A percentile compares a stretch with the other conserved stretches of the same genome.
These are phyloP conservation scores for Leccinum incarnatum DNA, from an alignment of 768 basidiomycete species.

Conservation along the genomic window DNA sequence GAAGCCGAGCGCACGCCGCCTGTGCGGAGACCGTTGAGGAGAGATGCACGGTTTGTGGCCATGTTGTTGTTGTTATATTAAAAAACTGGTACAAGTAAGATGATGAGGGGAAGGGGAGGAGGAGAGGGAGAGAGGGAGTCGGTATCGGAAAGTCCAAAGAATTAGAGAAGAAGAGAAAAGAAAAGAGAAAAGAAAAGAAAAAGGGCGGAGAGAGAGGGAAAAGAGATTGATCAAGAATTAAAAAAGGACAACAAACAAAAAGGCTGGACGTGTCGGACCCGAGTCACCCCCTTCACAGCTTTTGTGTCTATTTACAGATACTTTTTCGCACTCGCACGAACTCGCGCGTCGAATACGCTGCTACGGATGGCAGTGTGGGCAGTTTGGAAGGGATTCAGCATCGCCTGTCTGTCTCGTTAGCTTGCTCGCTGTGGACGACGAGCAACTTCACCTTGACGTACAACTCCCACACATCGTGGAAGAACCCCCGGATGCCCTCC, in stretches of 20 bases:
- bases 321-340: constrained; percentile 85
- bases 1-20: constrained; percentile 85
- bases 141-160: constrained; percentile 1
- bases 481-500: constrained; percentile 91
- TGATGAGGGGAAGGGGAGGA: background rate
- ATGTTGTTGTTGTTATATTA: constrained; percentile 30
- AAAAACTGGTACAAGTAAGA: constrained; percentile 24
- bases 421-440: background rate
- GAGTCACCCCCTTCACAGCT: constrained; percentile 13
- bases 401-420: constrained; percentile 50
- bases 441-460: constrained; percentile 80
- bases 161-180: constrained; percentile 15
- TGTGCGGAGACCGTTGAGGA: constrained; percentile 85
- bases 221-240: constrained; percentile 7
- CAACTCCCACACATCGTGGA: constrained; percentile 94
- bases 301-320: constrained; percentile 44
- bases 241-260: constrained; percentile 19
- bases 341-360: constrained; percentile 75
- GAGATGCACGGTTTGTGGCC: constrained; percentile 69
- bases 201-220: background rate
- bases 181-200: constrained; percentile 13
- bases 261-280: constrained; percentile 10
- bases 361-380: constrained; percentile 83
- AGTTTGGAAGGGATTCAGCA: constrained; percentile 95
- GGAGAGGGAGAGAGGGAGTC: too few relatives aligned